Evolutionary conservation across 331 rosid species (phyloP).

Genomic region (Arachis monticola): DNA sequence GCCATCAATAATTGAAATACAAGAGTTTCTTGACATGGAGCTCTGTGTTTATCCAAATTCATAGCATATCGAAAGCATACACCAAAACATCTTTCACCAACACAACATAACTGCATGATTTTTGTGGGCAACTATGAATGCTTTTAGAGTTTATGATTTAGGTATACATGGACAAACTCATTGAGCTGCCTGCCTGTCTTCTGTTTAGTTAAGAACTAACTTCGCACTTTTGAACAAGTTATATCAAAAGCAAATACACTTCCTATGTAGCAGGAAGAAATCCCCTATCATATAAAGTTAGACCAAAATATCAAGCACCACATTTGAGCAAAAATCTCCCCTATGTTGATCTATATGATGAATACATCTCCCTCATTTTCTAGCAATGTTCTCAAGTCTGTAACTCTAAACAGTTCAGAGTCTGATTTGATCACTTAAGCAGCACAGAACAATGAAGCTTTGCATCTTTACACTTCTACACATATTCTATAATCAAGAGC

Average conservation of each 20-base stretch:
- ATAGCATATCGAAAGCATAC: conserved; percentile 12
- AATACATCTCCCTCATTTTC: not conserved
- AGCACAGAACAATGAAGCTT: not conserved
- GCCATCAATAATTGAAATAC: conserved; percentile 16
- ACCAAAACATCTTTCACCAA: conserved; percentile 1
- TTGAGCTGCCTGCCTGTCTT: not conserved
- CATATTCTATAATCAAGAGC: not conserved
- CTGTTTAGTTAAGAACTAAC: conserved; percentile 10
- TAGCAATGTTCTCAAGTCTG: conserved; percentile 11
- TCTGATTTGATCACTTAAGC: not conserved
- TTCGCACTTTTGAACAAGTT: conserved; percentile 14
- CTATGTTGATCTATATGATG: not conserved
- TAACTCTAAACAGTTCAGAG: not conserved
- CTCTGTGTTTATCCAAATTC: not conserved
- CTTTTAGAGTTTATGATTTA: conserved; percentile 9
- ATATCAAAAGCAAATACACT: conserved; percentile 1
- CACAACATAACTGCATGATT: conserved; percentile 1
- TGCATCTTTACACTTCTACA: not conserved
- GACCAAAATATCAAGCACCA: conserved; percentile 7
- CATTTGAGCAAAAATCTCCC: not conserved
- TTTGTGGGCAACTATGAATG: not conserved
- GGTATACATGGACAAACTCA: not conserved
- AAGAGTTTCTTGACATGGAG: conserved; percentile 7
- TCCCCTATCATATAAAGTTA: not conserved
- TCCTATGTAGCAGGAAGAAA: conserved; percentile 14